Conservation (phyloP, 768 basidiomycete genomes). For the Paxillus rubicundulus region DNA sequence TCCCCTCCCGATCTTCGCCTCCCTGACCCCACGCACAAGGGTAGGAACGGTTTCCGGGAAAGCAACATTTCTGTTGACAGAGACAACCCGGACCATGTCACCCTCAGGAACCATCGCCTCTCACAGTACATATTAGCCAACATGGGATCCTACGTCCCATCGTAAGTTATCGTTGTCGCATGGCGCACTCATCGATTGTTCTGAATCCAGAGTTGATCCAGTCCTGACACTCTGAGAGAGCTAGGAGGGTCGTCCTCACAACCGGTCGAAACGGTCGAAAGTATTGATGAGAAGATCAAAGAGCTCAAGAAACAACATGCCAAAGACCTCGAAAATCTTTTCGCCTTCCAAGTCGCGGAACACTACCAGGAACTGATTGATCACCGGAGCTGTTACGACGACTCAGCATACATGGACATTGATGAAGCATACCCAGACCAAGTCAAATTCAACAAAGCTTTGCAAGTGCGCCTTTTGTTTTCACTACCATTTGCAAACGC, state of each 20-base stretch:
- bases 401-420: constrained; percentile 27
- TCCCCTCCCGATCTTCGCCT: constrained; percentile 7
- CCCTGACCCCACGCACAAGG: constrained; percentile 8
- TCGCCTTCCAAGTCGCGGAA: constrained; percentile 27
- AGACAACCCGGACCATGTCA: constrained; percentile 21
- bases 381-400: constrained; percentile 22
- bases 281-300: constrained; percentile 27
- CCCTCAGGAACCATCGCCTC: constrained; percentile 31
- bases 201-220: background rate
- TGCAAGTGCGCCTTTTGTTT: constrained; percentile 13
- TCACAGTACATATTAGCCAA: constrained; percentile 42
- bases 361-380: constrained; percentile 35
- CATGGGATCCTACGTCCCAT: constrained; percentile 38
- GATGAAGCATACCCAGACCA: constrained; percentile 24
- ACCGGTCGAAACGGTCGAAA: constrained; percentile 24
- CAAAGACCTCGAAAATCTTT: constrained; percentile 31
- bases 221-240: constrained; percentile 19
- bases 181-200: background rate
- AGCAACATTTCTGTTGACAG: constrained; percentile 8
- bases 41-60: constrained; percentile 26
- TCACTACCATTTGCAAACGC: background rate
- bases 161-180: constrained; percentile 29
- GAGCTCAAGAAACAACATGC: constrained; percentile 30
- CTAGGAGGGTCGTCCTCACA: constrained; percentile 14
- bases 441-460: constrained; percentile 24